Percentiles rank a stretch among this genome's conserved stretches.
Evolutionary conservation across 768 basidiomycete species (phyloP).

Genomic region (Hypsizygus marmoreus): DNA sequence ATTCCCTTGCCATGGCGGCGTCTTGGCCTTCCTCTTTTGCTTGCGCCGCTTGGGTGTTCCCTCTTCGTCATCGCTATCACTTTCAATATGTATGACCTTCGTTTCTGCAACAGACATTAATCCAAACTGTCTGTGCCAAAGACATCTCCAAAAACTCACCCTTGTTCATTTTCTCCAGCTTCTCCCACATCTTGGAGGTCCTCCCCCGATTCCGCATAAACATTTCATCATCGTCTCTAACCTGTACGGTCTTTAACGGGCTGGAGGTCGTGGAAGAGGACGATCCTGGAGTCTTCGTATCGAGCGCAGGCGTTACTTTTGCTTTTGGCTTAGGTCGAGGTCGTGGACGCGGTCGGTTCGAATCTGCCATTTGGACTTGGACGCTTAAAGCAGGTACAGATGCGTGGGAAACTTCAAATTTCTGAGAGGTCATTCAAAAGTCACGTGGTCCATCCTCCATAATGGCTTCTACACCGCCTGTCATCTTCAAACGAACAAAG

Average conservation of each 20-base stretch:
- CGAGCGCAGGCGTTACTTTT: conserved; percentile 19
- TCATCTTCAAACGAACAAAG: conserved; percentile 54
- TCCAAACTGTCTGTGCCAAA: not conserved
- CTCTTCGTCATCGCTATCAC: conserved; percentile 31
- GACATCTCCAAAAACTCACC: conserved; percentile 38
- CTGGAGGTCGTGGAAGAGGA: conserved; percentile 21
- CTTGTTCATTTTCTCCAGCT: conserved; percentile 55
- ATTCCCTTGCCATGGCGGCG: conserved; percentile 46
- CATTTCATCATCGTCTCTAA: conserved; percentile 63
- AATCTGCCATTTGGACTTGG: conserved; percentile 32
- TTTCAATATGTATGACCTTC: conserved; percentile 8
- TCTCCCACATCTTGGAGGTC: conserved; percentile 58
- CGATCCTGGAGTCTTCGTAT: conserved; percentile 16
- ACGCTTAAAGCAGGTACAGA: conserved; percentile 31
- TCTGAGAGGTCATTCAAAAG: conserved; percentile 26
- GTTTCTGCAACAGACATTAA: conserved; percentile 2
- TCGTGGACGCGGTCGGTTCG: conserved; percentile 44
- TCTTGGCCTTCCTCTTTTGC: conserved; percentile 39
- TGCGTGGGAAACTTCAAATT: conserved; percentile 43
- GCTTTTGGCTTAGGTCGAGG: conserved; percentile 55
- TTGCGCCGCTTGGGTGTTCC: conserved; percentile 35
- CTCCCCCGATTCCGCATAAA: conserved; percentile 70
- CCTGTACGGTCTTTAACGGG: conserved; percentile 21
- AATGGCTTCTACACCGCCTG: conserved; percentile 45
- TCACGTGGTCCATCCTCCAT: conserved; percentile 33